Base-by-base conservation (phyloP, 495 filamentous ascomycete species). In the Penicillium cinerascens region DNA sequence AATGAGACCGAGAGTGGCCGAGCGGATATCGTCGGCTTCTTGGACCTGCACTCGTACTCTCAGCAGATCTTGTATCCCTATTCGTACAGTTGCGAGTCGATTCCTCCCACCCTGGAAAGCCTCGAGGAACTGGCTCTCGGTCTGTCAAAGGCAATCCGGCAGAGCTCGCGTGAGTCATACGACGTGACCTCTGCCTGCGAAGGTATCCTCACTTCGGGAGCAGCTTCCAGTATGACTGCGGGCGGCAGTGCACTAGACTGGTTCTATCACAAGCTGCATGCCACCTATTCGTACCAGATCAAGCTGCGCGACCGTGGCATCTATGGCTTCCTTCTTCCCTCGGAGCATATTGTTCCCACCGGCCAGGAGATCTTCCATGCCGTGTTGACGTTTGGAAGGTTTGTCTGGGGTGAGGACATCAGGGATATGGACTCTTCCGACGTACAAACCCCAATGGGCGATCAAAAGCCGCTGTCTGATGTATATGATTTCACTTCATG, bases 1-100 rank as follows among this genome's bases (percentile, higher is more conserved):
- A 96, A 95, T 59, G 82, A 95, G 65, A 92, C 88, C 0, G 75
- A 84, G 13, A 75, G 80, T 53, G 83, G 88, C 62, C 81, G 82
- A 29, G 80, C 82, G 11, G 77, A 86, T 25, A 87, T 98, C 53
- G 81, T 89, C 13, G 91, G 84, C 2, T 88, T 95, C 51, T 71
- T 98, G 17, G 93, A 98, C 69, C 76, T 98, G 25, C 93, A 98
- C 64, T 93, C 89, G 22, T 98, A 98, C 71, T 92, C 90, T 17
- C 92, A 98, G 70, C 89, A 97, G 70, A 85, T 98, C 23, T 77
- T 97, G 9, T 96, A 92, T 64, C 93, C 93, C 0, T 97, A 92
- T 69, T 84, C 90, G 2, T 96, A 87, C 70, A 87, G 86, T 26
- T 98, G 93, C 72, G 72, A 75, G 6, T 72, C 77, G 6, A 73